These are phyloP conservation scores for Rhypophila decipiens DNA, from an alignment of 495 filamentous ascomycete genomes.

Conservation along the genomic window DNA sequence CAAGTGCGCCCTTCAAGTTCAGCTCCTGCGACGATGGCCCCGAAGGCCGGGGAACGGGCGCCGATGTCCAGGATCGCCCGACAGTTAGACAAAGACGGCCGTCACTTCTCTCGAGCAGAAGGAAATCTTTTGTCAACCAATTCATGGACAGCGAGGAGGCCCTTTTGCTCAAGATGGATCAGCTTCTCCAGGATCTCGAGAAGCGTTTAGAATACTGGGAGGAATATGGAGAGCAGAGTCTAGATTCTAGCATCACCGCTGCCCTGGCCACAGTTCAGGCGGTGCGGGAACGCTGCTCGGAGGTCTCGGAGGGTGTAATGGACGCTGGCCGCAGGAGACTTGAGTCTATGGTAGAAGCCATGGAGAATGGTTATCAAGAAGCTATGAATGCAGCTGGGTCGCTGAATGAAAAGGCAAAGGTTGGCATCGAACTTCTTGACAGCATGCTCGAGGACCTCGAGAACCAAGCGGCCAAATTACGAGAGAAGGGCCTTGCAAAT, in stretches of 20 bases:
- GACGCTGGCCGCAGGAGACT: constrained; percentile 79
- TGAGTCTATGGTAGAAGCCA: constrained; percentile 82
- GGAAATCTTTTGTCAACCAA: constrained; percentile 59
- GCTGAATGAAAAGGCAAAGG: constrained; percentile 82
- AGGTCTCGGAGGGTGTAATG: constrained; percentile 86
- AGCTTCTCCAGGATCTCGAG: constrained; percentile 84
- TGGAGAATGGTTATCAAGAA: constrained; percentile 87
- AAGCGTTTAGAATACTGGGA: constrained; percentile 83
- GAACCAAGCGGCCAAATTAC: constrained; percentile 59
- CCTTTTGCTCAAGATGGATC: constrained; percentile 61
- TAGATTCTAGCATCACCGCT: constrained; percentile 73
- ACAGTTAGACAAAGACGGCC: constrained; percentile 47
- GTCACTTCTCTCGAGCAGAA: constrained; percentile 55
- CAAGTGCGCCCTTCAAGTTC: constrained; percentile 28
- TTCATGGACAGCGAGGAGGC: constrained; percentile 57
- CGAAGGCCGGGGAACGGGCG: constrained; percentile 24
- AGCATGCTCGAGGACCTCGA: constrained; percentile 78
- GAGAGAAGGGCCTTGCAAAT: constrained; percentile 55
- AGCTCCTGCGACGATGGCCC: constrained; percentile 28
- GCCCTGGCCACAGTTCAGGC: constrained; percentile 82
- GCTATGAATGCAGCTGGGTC: constrained; percentile 81
- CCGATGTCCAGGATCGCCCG: constrained; percentile 22
- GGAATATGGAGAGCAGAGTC: constrained; percentile 71
- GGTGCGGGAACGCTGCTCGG: constrained; percentile 78
- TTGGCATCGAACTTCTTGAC: constrained; percentile 82